Evolutionary conservation across 163 green algal species (phyloP).

Genomic region (Prototheca cutis): DNA sequence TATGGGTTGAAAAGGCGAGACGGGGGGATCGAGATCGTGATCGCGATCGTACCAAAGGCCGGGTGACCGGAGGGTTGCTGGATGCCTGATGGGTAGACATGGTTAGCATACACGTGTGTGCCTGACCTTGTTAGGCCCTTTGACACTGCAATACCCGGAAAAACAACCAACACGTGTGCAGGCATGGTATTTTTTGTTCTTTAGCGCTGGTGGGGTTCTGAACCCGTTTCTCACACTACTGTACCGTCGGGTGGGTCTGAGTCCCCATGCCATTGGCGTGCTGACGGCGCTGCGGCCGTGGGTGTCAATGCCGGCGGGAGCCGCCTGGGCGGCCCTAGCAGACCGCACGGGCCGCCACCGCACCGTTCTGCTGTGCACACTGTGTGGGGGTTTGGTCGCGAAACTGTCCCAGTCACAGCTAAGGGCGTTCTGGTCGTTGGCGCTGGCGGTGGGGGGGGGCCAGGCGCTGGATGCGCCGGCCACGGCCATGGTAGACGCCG

Average conservation of each 20-base stretch:
- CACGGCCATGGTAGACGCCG: not conserved
- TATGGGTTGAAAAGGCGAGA: too few relatives aligned
- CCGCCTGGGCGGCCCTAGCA: slow-evolving; percentile 10
- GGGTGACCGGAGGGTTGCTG: too few relatives aligned
- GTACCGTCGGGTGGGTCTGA: slow-evolving; percentile 11
- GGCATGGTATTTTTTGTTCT: slow-evolving; percentile 23
- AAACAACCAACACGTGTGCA: not conserved
- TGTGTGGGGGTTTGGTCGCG: not conserved
- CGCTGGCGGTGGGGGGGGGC: slow-evolving; percentile 4
- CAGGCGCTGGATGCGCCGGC: not conserved
- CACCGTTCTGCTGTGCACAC: slow-evolving; percentile 10
- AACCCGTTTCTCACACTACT: slow-evolving; percentile 24
- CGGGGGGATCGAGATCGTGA: not conserved
- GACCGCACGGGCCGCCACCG: slow-evolving; percentile 24
- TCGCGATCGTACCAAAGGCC: too few relatives aligned
- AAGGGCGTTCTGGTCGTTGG: slow-evolving; percentile 9
- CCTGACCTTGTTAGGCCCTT: not conserved
- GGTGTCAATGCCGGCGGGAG: slow-evolving; percentile 12
- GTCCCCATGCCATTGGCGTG: slow-evolving; percentile 6
- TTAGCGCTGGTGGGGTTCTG: slow-evolving; percentile 7
- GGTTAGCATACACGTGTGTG: not conserved
- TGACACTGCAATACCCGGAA: not conserved
- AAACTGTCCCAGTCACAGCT: slow-evolving; percentile 3
- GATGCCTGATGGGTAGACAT: too few relatives aligned
- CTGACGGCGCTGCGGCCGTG: slow-evolving; percentile 14